Evolutionary conservation across 768 basidiomycete genomes (phyloP), one percentile per base, ranked within the genome.

Genomic region (Zangia roseola): DNA sequence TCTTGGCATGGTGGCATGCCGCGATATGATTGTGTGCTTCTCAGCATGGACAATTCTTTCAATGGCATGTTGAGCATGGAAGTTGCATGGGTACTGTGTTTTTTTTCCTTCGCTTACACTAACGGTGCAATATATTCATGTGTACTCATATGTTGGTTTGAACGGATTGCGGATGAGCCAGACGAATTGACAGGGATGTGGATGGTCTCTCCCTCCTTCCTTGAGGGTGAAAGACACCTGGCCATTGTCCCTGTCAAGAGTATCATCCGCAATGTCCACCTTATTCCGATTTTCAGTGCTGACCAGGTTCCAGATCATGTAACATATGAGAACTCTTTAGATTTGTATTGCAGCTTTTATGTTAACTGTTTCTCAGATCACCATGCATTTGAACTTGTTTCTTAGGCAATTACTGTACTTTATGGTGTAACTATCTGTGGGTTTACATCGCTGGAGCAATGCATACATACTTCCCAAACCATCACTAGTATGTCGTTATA

Each of bases 321-420:
- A 20, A 40, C 49, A 19, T 47, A 58, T 48, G 10, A 42, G 5
- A 49, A 64, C 46, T 49, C 63, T 0, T 45, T 69, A 0, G 61
- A 69, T 44, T 20, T 43, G 13, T 70, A 64, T 47, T 7, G 53
- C 6, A 17, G 45, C 1, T 73, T 59, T 42, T 69, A 63, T 44
- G 56, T 73, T 0, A 73, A 70, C 45, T 54, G 39, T 5, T 70
- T 61, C 43, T 49, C 60, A 12, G 71, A 73, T 33, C 64, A 71
- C 49, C 71, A 73, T 49, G 44, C 54, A 8, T 52, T 52, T 19
- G 30, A 50, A 44, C 37, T 50, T 8, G 5, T 39, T 26, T 31
- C 35, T 17, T 50, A 44, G 35, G n/a, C 9, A 26, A 26, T 10
- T 26, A 26, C 26, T 26, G 26, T 26, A 26, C 6, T 5, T 26